A percentile compares a stretch with the other conserved stretches of the same genome.
phyloP scores from a whole-genome alignment of 2,329 filamentous ascomycete genomes.

The Pseudogymnoascus sp. region DNA sequence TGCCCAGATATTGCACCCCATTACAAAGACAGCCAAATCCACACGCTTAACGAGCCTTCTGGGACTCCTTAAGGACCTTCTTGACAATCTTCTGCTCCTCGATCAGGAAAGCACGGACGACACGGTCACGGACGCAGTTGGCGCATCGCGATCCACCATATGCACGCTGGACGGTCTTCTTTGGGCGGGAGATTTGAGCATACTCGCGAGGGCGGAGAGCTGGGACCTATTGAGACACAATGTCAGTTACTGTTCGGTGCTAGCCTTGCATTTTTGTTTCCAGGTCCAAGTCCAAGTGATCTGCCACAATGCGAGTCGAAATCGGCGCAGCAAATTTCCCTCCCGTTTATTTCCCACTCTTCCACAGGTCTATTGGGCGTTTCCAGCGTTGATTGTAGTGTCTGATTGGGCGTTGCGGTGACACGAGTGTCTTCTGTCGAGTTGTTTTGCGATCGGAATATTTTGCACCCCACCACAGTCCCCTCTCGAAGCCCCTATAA shows the following conservation, averaged over 20 bases:
- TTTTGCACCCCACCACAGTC: neutral
- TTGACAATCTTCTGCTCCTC: constrained; percentile 99
- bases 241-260: constrained; percentile 24
- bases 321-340: neutral
- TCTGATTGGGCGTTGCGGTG: neutral
- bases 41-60: constrained; percentile 39
- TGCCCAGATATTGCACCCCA: constrained; percentile 26
- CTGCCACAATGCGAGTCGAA: neutral
- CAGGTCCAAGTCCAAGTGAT: neutral
- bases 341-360: neutral
- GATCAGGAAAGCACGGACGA: constrained; percentile 97
- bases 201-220: constrained; percentile 98
- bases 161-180: constrained; percentile 98
- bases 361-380: neutral
- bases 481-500: neutral
- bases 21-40: constrained; percentile 25
- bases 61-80: constrained; percentile 98
- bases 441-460: constrained; percentile 1
- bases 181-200: constrained; percentile 89
- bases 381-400: neutral
- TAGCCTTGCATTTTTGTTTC: neutral
- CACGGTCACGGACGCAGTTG: constrained; percentile 96
- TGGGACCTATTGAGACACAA: constrained; percentile 55
- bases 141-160: constrained; percentile 98
- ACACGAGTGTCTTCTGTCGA: neutral